Base-by-base conservation (phyloP, 2,329 filamentous ascomycete genomes). In the Colletotrichum cereale region DNA sequence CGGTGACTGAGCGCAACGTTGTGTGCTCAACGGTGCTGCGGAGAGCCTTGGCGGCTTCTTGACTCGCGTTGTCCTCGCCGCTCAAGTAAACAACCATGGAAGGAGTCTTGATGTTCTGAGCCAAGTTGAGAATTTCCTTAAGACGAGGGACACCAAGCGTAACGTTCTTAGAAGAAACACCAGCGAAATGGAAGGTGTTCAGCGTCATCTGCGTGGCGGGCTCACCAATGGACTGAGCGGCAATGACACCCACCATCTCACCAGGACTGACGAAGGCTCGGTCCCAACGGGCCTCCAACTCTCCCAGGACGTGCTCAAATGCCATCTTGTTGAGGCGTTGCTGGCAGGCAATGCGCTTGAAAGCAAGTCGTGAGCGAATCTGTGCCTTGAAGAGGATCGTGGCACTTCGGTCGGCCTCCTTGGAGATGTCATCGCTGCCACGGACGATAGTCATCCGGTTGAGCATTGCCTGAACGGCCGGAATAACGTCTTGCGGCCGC, bases 121-220 rank as follows among this genome's bases (percentile, higher is more conserved):
- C 96, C 71, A 99, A 91, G 81, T 99, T 99, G 69, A 99, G 88
- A 90, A 99, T 99, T 85, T 99, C 96, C 88, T 99, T 99, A 61
- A 99, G 90, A 91, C 96, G 96, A 53, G 96, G 96, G 53, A 99
- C 96, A 94, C 96, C 96, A 60, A 99, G 91, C 0, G 96, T 99
- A 66, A 99, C 96, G 87, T 99, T 99, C 92, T 99, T 99, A 31
- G 96, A 97, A 47, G 97, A 97, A 73, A 99, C 95, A 97, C 96
- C 96, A 82, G 96, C 95, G 82, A 99, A 99, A 87, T 99, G 96
- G 92, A 99, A 99, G 31, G 96, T 99, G 85, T 99, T 99, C 73
- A 99, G 86, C 1, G 96, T 99, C 96, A 99, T 99, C 86, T 99
- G 96, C 1, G 96, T 99, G 29, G 96, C 97, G 50, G 96, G 96